Base-by-base conservation (phyloP, 805 yeast genomes). In the Danielozyma ontarioensis region DNA sequence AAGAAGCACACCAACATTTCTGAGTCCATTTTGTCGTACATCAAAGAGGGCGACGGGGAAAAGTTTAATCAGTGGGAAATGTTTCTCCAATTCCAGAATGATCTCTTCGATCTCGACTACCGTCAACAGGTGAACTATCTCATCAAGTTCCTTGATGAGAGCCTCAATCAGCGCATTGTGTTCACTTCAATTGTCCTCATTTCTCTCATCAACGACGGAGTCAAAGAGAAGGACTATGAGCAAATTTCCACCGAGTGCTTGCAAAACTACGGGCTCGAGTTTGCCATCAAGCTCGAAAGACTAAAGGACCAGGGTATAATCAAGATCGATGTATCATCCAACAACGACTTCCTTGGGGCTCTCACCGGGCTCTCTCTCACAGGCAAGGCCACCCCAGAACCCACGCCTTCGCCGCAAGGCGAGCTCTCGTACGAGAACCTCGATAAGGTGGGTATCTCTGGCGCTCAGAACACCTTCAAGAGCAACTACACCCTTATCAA, bases 1-100 rank as follows among this genome's bases (percentile, higher is more conserved):
- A 75, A 82, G 41, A 72, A 75, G 36, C 95, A 86, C 51, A 85
- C 96, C 6, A 59, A 59, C 4, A 55, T 88, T n/a, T 83, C 90
- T 7, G 93, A 86, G 45, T 62, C 62, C 21, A 66, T 85, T 1
- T 59, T 85, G 47, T 51, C 61, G 10, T 57, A 61, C 24, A 74
- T 79, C 13, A 65, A 65, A 29, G 40, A 41, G n/a, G 30, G 27
- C 13, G 36, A 41, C 14, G 38, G 30, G 2, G 29, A 33, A n/a
- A 62, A 56, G 24, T 51, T 46, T 39, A 42, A 54, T 18, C 54
- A 51, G 24, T 63, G 74, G 48, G 74, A 72, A 37, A 56, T 61
- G 8, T 67, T 71, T 36, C 54, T 83, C 13, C 78, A 73, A 34
- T 61, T 83, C 25, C 86, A 83, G 50, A 89, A 86, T 53, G 86